Evolutionary conservation across 2,329 filamentous ascomycete genomes (phyloP).

Genomic region (Magnaporthiopsis poae): DNA sequence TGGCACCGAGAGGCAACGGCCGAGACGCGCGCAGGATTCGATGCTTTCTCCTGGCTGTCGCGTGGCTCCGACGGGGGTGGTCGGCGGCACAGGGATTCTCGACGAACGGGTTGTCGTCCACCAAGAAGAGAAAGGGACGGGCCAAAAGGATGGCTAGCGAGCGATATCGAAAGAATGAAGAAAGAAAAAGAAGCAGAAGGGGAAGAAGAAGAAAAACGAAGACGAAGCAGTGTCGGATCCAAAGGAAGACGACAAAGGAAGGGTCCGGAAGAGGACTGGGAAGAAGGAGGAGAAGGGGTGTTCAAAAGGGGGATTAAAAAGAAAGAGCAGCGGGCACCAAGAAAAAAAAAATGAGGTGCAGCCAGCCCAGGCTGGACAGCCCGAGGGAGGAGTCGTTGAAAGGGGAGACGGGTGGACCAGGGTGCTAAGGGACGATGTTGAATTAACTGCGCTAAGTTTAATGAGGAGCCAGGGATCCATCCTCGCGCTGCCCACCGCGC

Average conservation of each 20-base stretch:
- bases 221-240: conserved; percentile 13
- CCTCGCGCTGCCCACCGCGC: conserved; percentile 1
- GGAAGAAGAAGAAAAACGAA: conserved; percentile 16
- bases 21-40: background rate
- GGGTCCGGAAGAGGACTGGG: conserved; percentile 24
- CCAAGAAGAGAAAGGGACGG: conserved; percentile 3
- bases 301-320: conserved; percentile 19
- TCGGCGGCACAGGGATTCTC: background rate
- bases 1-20: background rate
- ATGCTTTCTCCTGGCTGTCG: background rate
- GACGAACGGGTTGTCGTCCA: background rate
- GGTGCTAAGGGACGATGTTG: conserved; percentile 19
- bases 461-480: conserved; percentile 25
- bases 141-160: conserved; percentile 9
- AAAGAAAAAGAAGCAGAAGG: conserved; percentile 18
- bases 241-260: conserved; percentile 17
- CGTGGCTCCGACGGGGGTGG: background rate
- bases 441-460: conserved; percentile 32
- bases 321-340: conserved; percentile 14
- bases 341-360: conserved; percentile 16
- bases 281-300: conserved; percentile 24
- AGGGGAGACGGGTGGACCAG: conserved; percentile 11
- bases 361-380: conserved; percentile 6
- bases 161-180: conserved; percentile 24
- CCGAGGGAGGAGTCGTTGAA: conserved; percentile 17